These are phyloP conservation scores for Leishmania lainsoni DNA, from an alignment of 208 protist species.

Conservation along the genomic window DNA sequence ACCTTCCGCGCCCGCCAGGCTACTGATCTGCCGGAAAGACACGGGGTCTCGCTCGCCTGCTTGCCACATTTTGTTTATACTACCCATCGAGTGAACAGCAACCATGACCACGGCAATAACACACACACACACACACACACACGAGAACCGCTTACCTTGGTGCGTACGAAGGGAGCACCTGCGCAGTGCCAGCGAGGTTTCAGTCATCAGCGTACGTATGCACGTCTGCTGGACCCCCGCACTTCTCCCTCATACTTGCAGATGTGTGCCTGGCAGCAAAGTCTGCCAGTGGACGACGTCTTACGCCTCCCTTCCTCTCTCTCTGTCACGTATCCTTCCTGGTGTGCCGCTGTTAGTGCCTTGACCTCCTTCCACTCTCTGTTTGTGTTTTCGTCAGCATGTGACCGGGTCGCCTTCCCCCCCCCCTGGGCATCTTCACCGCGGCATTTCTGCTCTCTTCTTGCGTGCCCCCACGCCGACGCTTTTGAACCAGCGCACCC, in stretches of 20 bases:
- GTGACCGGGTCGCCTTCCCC: neutral
- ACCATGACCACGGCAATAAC: neutral
- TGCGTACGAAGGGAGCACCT: neutral
- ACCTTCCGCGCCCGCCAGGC: conserved; percentile 73
- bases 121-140: neutral
- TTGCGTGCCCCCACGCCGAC: neutral
- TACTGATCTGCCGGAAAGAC: conserved; percentile 39
- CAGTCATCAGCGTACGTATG: neutral
- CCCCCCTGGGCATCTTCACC: neutral
- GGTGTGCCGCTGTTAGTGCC: neutral
- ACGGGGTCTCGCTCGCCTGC: neutral
- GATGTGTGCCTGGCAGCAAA: neutral
- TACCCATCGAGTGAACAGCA: neutral
- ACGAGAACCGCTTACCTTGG: neutral
- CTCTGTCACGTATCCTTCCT: neutral
- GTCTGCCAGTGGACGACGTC: neutral
- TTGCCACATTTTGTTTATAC: neutral
- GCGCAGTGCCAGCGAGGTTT: neutral
- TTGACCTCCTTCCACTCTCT: neutral
- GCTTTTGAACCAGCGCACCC: neutral
- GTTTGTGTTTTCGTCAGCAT: neutral
- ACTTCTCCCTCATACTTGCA: neutral
- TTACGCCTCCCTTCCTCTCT: neutral
- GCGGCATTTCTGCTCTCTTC: neutral
- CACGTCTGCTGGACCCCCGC: neutral